phyloP scores from a whole-genome alignment of 1,284 basidiomycete species.

The Ceratobasidium sp. region DNA sequence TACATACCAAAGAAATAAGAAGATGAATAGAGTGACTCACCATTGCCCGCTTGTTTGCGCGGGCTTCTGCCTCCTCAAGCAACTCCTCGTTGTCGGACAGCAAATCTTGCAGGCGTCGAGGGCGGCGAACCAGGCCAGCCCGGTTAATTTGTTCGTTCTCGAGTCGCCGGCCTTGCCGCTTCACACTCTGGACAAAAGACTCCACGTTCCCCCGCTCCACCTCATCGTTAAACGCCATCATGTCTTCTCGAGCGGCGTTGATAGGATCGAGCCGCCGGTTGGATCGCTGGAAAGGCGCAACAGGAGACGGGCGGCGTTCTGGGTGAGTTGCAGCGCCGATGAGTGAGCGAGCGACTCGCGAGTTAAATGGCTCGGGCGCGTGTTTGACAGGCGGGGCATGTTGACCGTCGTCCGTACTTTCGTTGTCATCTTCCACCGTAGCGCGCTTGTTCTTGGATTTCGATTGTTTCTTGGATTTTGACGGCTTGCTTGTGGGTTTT shows the following conservation, averaged over 20 bases:
- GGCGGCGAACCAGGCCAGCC: background rate
- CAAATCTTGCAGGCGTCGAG: background rate
- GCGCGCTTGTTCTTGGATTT: too few species aligned
- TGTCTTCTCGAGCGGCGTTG: background rate
- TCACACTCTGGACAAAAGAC: background rate
- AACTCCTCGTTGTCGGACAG: background rate
- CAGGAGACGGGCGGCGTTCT: too few species aligned
- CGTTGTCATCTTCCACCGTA: too few species aligned
- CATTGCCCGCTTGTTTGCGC: background rate
- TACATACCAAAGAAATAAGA: background rate
- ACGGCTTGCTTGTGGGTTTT: too few species aligned
- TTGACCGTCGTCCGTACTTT: too few species aligned
- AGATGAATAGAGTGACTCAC: too few species aligned
- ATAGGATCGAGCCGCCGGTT: constrained; percentile 25
- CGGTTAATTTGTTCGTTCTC: background rate
- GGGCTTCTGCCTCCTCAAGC: background rate
- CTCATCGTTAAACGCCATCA: constrained; percentile 14
- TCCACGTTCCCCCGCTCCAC: background rate
- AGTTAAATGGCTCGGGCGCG: too few species aligned
- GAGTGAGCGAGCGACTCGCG: too few species aligned
- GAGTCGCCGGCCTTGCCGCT: background rate
- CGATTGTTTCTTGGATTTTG: too few species aligned
- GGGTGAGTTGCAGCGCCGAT: too few species aligned
- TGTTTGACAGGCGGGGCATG: too few species aligned
- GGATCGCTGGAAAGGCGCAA: background rate